phyloP scores from a whole-genome alignment of 1,284 basidiomycete species.

The Peniophora sp. region DNA sequence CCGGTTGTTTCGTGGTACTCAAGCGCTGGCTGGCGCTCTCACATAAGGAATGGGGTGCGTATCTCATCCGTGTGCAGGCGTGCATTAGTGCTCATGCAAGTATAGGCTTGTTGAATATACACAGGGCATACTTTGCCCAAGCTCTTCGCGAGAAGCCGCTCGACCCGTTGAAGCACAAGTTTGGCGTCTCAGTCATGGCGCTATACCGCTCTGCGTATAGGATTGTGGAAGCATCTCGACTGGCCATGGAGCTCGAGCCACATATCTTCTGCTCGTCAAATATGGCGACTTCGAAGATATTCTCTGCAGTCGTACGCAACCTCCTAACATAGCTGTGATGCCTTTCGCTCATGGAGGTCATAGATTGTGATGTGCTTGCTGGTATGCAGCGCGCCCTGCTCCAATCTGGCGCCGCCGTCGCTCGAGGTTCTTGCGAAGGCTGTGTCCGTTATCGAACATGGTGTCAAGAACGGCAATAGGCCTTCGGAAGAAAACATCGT shows the following conservation, averaged over 20 bases:
- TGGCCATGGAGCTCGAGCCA: constrained; percentile 32
- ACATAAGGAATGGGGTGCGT: constrained; percentile 52
- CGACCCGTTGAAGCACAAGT: constrained; percentile 52
- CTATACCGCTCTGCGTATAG: constrained; percentile 65
- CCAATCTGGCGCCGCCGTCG: constrained; percentile 45
- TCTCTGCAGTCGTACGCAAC: constrained; percentile 50
- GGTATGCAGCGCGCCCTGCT: constrained; percentile 48
- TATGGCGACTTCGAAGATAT: constrained; percentile 50
- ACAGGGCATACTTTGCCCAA: constrained; percentile 60
- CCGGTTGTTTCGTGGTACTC: constrained; percentile 20
- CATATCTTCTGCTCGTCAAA: constrained; percentile 36
- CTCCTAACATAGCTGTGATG: background rate
- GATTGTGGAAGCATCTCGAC: constrained; percentile 39
- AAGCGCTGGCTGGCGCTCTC: constrained; percentile 42
- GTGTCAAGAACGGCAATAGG: constrained; percentile 34
- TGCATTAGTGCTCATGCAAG: background rate
- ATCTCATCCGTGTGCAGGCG: no score
- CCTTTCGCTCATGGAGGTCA: constrained; percentile 1
- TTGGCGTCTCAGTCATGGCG: constrained; percentile 59
- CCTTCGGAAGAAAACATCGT: constrained; percentile 42
- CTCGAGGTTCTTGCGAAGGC: constrained; percentile 49
- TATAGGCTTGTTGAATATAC: constrained; percentile 56
- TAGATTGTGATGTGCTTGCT: constrained; percentile 67
- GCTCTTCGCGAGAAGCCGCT: constrained; percentile 50
- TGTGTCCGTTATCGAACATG: constrained; percentile 43